A percentile compares a stretch with the other conserved stretches of the same genome.
These are phyloP conservation scores for Elaeis guineensis DNA, from an alignment of 176 grass and related monocot genomes.

Conservation along the genomic window DNA sequence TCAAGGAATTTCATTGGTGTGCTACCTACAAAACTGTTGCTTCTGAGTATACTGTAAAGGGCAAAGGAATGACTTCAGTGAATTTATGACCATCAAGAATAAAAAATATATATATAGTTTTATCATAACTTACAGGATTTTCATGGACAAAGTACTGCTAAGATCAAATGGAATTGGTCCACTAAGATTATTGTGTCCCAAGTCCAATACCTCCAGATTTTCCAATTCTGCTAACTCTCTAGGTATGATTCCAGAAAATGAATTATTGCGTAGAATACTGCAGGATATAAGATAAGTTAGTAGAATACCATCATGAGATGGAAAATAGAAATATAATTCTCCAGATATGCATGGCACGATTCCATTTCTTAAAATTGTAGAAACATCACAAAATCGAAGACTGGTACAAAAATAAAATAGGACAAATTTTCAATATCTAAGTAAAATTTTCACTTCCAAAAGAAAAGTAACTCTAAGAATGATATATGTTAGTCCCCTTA, in stretches of 20 bases:
- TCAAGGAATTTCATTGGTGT: not conserved
- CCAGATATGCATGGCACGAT: too few species aligned
- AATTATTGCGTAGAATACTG: constrained; percentile 11
- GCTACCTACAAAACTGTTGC: not conserved
- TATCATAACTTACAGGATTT: constrained; percentile 5
- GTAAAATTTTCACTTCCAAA: too few species aligned
- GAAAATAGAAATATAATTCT: too few species aligned
- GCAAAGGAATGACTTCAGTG: not conserved
- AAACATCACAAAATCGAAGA: too few species aligned
- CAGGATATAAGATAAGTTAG: not conserved
- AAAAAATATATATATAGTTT: not conserved
- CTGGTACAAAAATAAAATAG: too few species aligned
- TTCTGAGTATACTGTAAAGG: not conserved
- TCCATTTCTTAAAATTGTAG: too few species aligned
- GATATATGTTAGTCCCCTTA: too few species aligned
- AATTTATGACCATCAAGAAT: not conserved
- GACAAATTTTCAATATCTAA: too few species aligned
- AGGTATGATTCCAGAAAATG: constrained; percentile 9
- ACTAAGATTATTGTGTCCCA: constrained; percentile 9
- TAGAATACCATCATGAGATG: too few species aligned
- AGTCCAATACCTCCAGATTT: constrained; percentile 12
- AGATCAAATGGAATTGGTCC: constrained; percentile 5
- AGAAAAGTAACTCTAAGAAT: too few species aligned
- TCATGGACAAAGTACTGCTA: constrained; percentile 1
- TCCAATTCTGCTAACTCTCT: not conserved